Evolutionary conservation across 495 filamentous ascomycete genomes (phyloP).

Genomic region (Chaetomidium leptoderma): DNA sequence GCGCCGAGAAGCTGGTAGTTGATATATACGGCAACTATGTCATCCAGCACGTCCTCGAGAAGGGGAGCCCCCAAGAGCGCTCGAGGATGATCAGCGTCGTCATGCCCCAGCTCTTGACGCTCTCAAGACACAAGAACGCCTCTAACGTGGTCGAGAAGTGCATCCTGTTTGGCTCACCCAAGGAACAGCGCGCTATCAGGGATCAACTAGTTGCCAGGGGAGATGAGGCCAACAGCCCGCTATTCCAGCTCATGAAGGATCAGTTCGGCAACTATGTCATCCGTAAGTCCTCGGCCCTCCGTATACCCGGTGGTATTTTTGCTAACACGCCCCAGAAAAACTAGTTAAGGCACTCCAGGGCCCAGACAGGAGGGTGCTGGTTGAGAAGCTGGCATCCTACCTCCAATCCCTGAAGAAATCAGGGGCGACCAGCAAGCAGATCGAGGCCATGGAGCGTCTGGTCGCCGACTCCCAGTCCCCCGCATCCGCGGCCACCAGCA

Average conservation of each 20-base stretch:
- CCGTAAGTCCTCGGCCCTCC: constrained; percentile 56
- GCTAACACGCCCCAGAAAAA: constrained; percentile 38
- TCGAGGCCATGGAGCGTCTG: constrained; percentile 63
- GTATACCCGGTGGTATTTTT: neutral
- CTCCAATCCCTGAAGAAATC: constrained; percentile 67
- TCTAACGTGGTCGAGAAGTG: constrained; percentile 98
- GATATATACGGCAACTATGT: constrained; percentile 98
- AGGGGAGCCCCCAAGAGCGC: constrained; percentile 73
- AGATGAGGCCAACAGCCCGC: constrained; percentile 60
- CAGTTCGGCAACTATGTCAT: constrained; percentile 96
- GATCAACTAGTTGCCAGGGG: constrained; percentile 55
- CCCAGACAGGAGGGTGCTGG: constrained; percentile 59
- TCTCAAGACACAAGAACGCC: constrained; percentile 94
- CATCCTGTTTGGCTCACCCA: constrained; percentile 65
- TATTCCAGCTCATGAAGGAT: constrained; percentile 79
- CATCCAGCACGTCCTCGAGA: constrained; percentile 85
- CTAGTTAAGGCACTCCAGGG: constrained; percentile 57
- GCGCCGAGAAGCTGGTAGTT: constrained; percentile 65
- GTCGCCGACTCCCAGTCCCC: constrained; percentile 32
- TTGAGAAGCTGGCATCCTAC: constrained; percentile 69
- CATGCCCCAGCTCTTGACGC: constrained; percentile 61
- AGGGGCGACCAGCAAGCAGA: constrained; percentile 68
- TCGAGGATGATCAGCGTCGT: constrained; percentile 69
- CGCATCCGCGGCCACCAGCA: constrained; percentile 18
- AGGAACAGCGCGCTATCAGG: constrained; percentile 70